Evolutionary conservation across 2,329 filamentous ascomycete genomes (phyloP).

Genomic region (Tolypocladium cylindrosporum): DNA sequence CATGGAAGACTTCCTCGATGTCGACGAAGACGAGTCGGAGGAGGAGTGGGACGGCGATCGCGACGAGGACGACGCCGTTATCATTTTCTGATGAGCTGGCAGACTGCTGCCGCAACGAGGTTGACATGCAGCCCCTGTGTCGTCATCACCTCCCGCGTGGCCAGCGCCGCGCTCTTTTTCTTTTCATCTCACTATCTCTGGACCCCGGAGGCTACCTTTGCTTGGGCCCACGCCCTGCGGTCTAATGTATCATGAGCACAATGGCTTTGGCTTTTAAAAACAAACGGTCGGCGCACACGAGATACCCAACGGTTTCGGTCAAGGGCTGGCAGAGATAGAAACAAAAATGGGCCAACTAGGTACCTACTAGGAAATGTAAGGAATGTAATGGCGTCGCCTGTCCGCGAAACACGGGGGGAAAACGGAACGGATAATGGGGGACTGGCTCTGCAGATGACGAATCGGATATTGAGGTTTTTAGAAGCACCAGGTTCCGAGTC

Average conservation of each 20-base stretch:
- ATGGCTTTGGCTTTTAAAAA: background rate
- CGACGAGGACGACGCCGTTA: constrained; percentile 30
- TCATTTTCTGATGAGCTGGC: constrained; percentile 13
- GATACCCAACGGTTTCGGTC: background rate
- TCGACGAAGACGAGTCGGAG: constrained; percentile 44
- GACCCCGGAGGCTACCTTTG: background rate
- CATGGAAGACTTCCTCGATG: constrained; percentile 63
- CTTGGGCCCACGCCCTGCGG: background rate
- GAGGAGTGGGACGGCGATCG: constrained; percentile 49
- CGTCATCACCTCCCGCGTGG: background rate
- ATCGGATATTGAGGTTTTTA: background rate
- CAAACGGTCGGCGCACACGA: background rate
- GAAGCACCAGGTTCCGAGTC: background rate
- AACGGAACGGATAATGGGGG: background rate
- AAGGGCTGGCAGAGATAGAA: background rate
- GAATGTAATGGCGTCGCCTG: background rate
- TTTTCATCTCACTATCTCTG: background rate
- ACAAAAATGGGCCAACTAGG: background rate
- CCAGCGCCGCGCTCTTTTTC: background rate
- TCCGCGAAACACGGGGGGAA: too few relatives aligned
- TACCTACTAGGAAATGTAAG: background rate
- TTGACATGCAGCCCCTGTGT: background rate
- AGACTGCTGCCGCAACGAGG: background rate
- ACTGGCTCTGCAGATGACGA: background rate
- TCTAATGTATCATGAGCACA: background rate